A percentile compares a stretch with the other conserved stretches of the same genome.
These are phyloP conservation scores for Gymnopilus junonius DNA, from an alignment of 768 basidiomycete genomes.

Conservation along the genomic window DNA sequence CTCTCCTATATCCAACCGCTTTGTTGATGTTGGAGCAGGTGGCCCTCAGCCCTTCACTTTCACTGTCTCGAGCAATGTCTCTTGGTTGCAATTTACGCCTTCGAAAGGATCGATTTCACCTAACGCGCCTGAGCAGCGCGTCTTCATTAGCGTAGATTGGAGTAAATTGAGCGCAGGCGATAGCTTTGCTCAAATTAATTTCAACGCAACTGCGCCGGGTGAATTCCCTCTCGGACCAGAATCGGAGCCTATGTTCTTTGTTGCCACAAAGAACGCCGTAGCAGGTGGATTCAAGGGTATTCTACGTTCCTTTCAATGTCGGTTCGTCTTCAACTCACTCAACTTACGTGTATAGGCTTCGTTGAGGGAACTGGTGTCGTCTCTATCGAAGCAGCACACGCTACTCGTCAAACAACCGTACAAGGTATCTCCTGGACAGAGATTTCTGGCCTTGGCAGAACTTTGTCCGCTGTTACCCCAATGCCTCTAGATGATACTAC, in stretches of 20 bases:
- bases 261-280: conserved; percentile 41
- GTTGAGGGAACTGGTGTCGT: conserved; percentile 67
- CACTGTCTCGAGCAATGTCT: conserved; percentile 48
- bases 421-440: conserved; percentile 60
- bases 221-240: conserved; percentile 34
- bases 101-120: conserved; percentile 54
- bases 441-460: conserved; percentile 63
- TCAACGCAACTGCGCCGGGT: conserved; percentile 48
- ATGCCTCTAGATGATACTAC: conserved; percentile 56
- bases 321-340: background rate
- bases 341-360: conserved; percentile 46
- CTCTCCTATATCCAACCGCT: conserved; percentile 54
- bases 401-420: conserved; percentile 49
- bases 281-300: conserved; percentile 54
- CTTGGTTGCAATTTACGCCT: conserved; percentile 57
- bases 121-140: conserved; percentile 50
- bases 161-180: conserved; percentile 42
- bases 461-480: conserved; percentile 63
- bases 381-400: conserved; percentile 70
- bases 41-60: conserved; percentile 63
- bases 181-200: conserved; percentile 43
- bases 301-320: conserved; percentile 1
- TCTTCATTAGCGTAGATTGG: conserved; percentile 67
- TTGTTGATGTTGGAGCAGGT: conserved; percentile 65
- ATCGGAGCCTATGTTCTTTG: conserved; percentile 35